Conservation (phyloP, 164 flowering plant genomes). For the Macadamia tetraphylla region DNA sequence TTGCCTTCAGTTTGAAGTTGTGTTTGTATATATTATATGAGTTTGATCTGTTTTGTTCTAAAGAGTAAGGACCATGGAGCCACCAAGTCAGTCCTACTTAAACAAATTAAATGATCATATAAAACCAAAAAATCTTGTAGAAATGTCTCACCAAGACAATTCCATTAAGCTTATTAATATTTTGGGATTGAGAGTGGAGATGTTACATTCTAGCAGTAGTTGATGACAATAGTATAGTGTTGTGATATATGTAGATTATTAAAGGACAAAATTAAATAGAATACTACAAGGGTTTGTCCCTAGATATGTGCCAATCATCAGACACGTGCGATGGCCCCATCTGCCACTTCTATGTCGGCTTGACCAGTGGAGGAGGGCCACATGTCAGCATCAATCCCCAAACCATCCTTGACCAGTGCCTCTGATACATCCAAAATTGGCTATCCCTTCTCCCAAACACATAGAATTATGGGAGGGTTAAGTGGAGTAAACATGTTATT, state of each 20-base stretch:
- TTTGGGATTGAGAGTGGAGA: not conserved
- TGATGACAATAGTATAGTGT: not conserved
- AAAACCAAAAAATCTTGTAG: not conserved
- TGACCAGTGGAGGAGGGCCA: constrained; percentile 27
- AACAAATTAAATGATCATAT: not conserved
- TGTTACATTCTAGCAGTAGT: not conserved
- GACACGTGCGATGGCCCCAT: constrained; percentile 40
- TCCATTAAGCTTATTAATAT: too few species aligned
- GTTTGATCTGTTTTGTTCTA: not conserved
- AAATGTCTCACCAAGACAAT: not conserved
- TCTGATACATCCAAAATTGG: constrained; percentile 12
- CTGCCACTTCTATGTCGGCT: constrained; percentile 42
- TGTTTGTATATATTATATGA: not conserved
- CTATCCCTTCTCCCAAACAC: not conserved
- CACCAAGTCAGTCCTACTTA: not conserved
- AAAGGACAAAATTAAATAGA: too few species aligned
- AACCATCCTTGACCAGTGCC: constrained; percentile 6
- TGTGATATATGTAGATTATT: not conserved
- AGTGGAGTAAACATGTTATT: too few species aligned
- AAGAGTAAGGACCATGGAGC: not conserved
- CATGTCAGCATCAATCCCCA: constrained; percentile 27
- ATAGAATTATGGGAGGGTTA: not conserved
- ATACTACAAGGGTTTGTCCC: too few species aligned
- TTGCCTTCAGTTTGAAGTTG: not conserved
- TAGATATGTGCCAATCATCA: constrained; percentile 22